phyloP scores from a whole-genome alignment of 169 alveolate species.

The Eimeria falciformis region DNA sequence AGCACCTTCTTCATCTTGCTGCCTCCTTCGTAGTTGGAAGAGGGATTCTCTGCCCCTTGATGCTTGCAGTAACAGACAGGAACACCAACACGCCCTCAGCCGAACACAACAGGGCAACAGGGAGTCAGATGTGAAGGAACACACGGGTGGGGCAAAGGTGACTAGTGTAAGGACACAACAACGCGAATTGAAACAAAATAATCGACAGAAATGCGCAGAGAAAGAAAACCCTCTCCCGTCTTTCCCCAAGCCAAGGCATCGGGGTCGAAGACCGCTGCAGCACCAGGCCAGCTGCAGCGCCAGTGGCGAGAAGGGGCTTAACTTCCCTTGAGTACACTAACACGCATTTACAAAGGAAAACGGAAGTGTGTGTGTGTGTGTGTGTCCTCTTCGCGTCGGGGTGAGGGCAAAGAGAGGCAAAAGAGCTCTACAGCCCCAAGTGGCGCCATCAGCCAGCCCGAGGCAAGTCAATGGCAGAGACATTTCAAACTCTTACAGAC shows the following conservation, averaged over 20 bases:
- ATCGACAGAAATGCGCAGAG: constrained; percentile 6
- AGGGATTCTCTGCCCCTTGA: constrained; percentile 21
- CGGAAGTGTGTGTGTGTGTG: too few species aligned
- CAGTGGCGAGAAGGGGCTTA: background rate
- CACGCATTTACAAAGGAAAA: background rate
- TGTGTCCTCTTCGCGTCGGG: constrained; percentile 39
- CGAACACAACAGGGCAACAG: constrained; percentile 1
- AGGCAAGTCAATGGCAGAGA: background rate
- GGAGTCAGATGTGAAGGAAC: constrained; percentile 8
- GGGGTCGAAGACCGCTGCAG: too few species aligned
- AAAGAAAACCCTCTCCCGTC: background rate
- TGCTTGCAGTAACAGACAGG: background rate
- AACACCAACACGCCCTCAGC: constrained; percentile 43
- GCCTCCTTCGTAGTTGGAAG: background rate
- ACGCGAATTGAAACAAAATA: constrained; percentile 7
- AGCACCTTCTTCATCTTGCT: constrained; percentile 25
- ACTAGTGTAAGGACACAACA: background rate
- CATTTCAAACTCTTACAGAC: background rate
- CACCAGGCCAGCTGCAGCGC: too few species aligned
- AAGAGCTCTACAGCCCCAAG: constrained; percentile 30
- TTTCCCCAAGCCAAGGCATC: background rate
- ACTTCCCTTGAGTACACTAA: constrained; percentile 15
- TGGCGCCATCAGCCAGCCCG: constrained; percentile 54
- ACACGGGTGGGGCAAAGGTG: constrained; percentile 26
- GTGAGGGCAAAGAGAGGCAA: constrained; percentile 55